These are phyloP conservation scores for Eutypella sp. DNA, from an alignment of 2,329 filamentous ascomycete species.

Conservation along the genomic window DNA sequence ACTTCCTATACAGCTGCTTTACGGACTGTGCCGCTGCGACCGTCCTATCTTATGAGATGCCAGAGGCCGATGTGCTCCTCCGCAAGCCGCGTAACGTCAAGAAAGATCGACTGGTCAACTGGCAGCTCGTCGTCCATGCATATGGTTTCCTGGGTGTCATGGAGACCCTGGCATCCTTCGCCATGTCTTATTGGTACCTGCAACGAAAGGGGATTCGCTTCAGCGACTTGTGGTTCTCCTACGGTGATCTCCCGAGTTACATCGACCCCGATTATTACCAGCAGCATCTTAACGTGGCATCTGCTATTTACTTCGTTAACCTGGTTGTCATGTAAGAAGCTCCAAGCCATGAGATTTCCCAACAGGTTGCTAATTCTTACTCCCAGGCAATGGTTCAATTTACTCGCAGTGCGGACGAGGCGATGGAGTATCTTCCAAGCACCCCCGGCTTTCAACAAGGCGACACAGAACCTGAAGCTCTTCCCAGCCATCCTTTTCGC, in stretches of 20 bases:
- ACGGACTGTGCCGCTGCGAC: conserved; percentile 72
- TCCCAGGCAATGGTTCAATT: conserved; percentile 71
- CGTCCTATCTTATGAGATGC: conserved; percentile 69
- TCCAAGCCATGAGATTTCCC: background rate
- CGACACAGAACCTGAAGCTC: conserved; percentile 62
- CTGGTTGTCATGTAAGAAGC: conserved; percentile 66
- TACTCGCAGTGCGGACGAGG: conserved; percentile 64
- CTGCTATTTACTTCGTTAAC: conserved; percentile 74
- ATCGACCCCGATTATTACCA: conserved; percentile 51
- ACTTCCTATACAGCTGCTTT: conserved; percentile 51
- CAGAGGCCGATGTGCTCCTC: conserved; percentile 69
- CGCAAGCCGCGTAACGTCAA: conserved; percentile 64
- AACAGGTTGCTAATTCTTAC: background rate
- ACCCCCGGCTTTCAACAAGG: conserved; percentile 59
- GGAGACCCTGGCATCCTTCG: conserved; percentile 55
- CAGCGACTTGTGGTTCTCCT: conserved; percentile 60
- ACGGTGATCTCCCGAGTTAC: conserved; percentile 47
- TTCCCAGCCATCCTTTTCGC: conserved; percentile 68
- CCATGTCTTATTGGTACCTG: conserved; percentile 65
- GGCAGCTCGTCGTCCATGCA: conserved; percentile 65
- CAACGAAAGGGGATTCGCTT: conserved; percentile 61
- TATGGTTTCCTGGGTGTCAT: conserved; percentile 67
- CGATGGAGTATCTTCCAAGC: conserved; percentile 67
- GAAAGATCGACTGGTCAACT: conserved; percentile 68
- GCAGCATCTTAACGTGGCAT: conserved; percentile 56